Percentiles rank a stretch among this genome's conserved stretches.
These are phyloP conservation scores for Torulaspora gathmanii DNA, from an alignment of 805 yeast species.

Conservation along the genomic window DNA sequence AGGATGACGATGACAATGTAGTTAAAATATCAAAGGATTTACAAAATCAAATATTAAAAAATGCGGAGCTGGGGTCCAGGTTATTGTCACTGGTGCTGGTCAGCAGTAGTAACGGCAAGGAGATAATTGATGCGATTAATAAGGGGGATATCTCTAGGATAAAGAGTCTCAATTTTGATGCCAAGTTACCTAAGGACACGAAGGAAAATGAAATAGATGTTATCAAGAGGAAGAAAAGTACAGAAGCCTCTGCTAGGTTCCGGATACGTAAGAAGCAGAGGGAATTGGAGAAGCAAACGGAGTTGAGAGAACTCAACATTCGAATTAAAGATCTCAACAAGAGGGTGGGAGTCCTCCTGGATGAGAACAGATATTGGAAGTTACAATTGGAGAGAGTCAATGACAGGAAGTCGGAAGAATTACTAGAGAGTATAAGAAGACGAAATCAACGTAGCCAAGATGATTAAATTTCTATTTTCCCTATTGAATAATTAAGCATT, in stretches of 20 bases:
- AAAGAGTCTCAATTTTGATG: constrained; percentile 8
- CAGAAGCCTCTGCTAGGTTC: constrained; percentile 93
- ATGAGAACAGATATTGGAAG: constrained; percentile 34
- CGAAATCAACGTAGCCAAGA: constrained; percentile 11
- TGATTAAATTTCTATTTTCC: neutral
- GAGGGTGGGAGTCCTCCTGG: constrained; percentile 22
- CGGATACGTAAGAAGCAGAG: constrained; percentile 46
- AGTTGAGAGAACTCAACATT: constrained; percentile 19
- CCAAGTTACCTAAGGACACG: constrained; percentile 2
- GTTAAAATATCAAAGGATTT: constrained; percentile 13
- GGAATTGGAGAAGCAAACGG: constrained; percentile 22
- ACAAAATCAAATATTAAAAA: constrained; percentile 25
- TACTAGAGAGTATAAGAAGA: constrained; percentile 26
- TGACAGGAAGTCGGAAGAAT: constrained; percentile 27
- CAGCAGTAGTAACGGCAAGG: constrained; percentile 29
- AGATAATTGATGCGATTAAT: constrained; percentile 29
- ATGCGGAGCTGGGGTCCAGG: constrained; percentile 32
- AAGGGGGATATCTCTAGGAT: constrained; percentile 16
- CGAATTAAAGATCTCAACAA: constrained; percentile 23
- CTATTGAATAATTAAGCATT: constrained; percentile 3
- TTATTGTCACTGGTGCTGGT: constrained; percentile 31
- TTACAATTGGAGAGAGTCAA: constrained; percentile 24
- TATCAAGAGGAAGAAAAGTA: constrained; percentile 78
- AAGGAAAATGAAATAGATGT: neutral
- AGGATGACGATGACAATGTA: neutral